Percentiles rank a stretch among this genome's conserved stretches.
Conservation (phyloP, 805 yeast genomes). For the Starmerella stellata region DNA sequence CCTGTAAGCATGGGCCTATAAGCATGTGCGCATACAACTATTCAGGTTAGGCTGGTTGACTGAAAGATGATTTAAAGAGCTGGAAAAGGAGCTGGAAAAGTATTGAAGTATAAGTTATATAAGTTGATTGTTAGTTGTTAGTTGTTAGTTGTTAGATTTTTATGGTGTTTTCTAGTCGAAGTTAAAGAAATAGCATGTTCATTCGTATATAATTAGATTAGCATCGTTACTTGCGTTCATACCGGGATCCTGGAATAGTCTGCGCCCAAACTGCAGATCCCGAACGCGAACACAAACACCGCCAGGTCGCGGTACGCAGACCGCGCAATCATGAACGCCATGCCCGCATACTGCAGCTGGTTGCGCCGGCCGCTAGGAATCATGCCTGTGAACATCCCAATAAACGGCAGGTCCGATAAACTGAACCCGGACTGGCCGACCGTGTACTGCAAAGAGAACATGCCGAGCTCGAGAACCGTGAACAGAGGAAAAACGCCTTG, state of each 20-base stretch:
- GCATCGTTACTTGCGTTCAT: no score
- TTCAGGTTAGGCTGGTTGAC: no score
- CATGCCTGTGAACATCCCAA: conserved; percentile 18
- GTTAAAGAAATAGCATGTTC: no score
- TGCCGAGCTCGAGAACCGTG: conserved; percentile 14
- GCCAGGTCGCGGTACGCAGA: conserved; percentile 18
- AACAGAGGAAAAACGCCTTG: conserved; percentile 14
- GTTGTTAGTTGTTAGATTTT: no score
- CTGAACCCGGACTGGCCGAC: conserved; percentile 16
- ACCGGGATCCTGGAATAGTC: conserved; percentile 4
- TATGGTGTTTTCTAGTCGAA: no score
- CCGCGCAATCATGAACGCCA: conserved; percentile 10
- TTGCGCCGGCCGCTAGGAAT: conserved; percentile 18
- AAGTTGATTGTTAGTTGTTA: no score
- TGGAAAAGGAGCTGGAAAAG: no score
- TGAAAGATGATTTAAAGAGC: no score
- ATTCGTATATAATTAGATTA: no score
- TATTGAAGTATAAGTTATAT: no score
- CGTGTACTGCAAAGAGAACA: conserved; percentile 16
- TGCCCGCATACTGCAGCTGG: conserved; percentile 14
- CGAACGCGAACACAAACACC: conserved; percentile 18
- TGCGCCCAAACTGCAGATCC: conserved; percentile 12
- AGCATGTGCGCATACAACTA: no score
- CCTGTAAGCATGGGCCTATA: no score
- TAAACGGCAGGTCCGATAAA: conserved; percentile 13